Evolutionary conservation across 179 eudicot genomes (phyloP).

Genomic region (Heliamphora pulchella): DNA sequence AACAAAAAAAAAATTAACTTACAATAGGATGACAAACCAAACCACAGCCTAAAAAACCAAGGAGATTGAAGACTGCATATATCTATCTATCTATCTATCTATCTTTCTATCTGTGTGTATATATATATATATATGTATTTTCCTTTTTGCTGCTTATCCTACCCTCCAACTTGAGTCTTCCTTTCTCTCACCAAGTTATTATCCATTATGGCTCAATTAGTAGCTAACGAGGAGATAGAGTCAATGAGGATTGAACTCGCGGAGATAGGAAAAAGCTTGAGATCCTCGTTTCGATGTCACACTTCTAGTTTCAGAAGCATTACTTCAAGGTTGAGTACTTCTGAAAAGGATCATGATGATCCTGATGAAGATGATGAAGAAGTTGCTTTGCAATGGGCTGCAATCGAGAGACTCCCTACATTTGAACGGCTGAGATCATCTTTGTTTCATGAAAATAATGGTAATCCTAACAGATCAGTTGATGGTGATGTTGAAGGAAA

Average conservation of each 20-base stretch:
- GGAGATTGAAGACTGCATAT: not conserved
- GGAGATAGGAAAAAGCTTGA: slow-evolving; percentile 48
- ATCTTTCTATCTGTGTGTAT: too few species aligned
- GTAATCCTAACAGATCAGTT: not conserved
- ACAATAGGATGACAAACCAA: too few species aligned
- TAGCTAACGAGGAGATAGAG: slow-evolving; percentile 36
- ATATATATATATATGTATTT: too few species aligned
- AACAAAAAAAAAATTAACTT: too few species aligned
- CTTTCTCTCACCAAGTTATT: slow-evolving; percentile 9
- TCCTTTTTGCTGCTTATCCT: not conserved
- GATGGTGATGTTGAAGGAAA: slow-evolving; percentile 32
- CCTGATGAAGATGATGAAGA: slow-evolving; percentile 19
- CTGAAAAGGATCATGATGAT: slow-evolving; percentile 15
- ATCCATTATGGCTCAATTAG: slow-evolving; percentile 36
- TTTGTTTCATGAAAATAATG: slow-evolving; percentile 31
- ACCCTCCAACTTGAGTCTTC: slow-evolving; percentile 6
- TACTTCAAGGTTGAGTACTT: slow-evolving; percentile 19
- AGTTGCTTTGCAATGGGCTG: slow-evolving; percentile 22
- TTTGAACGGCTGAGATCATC: slow-evolving; percentile 42
- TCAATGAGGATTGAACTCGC: slow-evolving; percentile 36
- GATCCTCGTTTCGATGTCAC: slow-evolving; percentile 33
- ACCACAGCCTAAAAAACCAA: not conserved
- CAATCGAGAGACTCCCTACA: slow-evolving; percentile 32
- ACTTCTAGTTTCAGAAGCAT: slow-evolving; percentile 34
- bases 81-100: too few species aligned